phyloP scores from a whole-genome alignment of 768 basidiomycete species.

The Multifurca ochricompacta region DNA sequence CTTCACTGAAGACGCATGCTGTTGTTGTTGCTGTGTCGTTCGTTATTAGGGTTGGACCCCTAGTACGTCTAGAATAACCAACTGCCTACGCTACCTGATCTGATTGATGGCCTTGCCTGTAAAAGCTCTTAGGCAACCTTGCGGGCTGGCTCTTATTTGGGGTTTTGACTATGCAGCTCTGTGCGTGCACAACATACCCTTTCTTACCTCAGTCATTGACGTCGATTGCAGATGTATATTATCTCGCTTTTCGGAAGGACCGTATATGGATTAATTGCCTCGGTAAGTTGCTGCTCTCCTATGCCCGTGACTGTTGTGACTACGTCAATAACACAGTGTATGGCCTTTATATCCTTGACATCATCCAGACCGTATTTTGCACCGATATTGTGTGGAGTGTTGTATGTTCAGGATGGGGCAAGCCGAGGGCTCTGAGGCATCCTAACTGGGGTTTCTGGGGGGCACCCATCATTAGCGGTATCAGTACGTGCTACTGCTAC shows the following conservation, averaged over 20 bases:
- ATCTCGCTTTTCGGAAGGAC: neutral
- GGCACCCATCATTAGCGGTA: neutral
- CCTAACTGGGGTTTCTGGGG: neutral
- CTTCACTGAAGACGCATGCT: too few relatives aligned
- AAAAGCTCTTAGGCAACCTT: conserved; percentile 5
- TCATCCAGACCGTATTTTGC: neutral
- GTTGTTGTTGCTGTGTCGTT: too few relatives aligned
- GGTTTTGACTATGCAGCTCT: conserved; percentile 3
- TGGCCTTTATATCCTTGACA: conserved; percentile 4
- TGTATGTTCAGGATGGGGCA: conserved; percentile 4
- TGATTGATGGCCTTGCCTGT: neutral
- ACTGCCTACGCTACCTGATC: neutral
- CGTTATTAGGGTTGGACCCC: neutral
- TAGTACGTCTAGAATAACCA: neutral
- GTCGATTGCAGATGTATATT: neutral
- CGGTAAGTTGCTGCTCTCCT: neutral
- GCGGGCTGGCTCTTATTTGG: neutral
- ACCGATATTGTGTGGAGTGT: neutral
- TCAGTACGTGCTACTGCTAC: neutral
- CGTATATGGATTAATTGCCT: neutral
- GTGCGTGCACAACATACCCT: neutral
- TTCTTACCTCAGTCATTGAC: neutral
- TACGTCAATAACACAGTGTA: neutral
- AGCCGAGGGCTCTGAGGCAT: neutral
- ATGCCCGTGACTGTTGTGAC: neutral